phyloP scores from a whole-genome alignment of 768 basidiomycete species.

The Suillus discolor region DNA sequence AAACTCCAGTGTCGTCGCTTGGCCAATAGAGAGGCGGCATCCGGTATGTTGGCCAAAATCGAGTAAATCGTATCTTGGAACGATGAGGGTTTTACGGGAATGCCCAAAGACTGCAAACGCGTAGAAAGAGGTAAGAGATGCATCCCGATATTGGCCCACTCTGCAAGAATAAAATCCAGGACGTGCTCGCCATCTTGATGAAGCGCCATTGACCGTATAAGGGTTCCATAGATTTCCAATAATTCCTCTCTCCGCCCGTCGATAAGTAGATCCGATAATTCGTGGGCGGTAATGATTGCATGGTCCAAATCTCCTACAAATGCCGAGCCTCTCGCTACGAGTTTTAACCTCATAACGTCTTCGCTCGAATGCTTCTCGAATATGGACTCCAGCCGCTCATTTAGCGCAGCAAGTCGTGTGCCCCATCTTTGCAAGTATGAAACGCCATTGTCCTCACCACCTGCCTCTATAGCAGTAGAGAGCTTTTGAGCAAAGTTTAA shows the following conservation, averaged over 20 bases:
- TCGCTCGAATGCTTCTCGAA: slow-evolving; percentile 22
- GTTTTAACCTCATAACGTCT: slow-evolving; percentile 27
- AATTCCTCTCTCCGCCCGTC: slow-evolving; percentile 25
- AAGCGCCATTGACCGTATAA: slow-evolving; percentile 39
- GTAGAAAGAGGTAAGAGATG: slow-evolving; percentile 4
- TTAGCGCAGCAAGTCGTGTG: slow-evolving; percentile 34
- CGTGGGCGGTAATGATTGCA: slow-evolving; percentile 32
- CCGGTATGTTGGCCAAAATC: slow-evolving; percentile 32
- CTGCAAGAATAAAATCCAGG: slow-evolving; percentile 41
- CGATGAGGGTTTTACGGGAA: slow-evolving; percentile 14
- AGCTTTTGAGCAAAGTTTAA: slow-evolving; percentile 30
- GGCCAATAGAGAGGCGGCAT: slow-evolving; percentile 32
- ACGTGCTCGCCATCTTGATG: slow-evolving; percentile 35
- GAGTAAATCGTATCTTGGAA: slow-evolving; percentile 32
- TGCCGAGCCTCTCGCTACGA: slow-evolving; percentile 36
- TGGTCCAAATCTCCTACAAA: slow-evolving; percentile 39
- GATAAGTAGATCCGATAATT: slow-evolving; percentile 24
- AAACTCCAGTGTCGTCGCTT: slow-evolving; percentile 26
- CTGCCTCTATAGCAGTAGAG: slow-evolving; percentile 17
- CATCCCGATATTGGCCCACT: slow-evolving; percentile 37
- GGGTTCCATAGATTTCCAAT: slow-evolving; percentile 37
- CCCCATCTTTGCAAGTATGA: slow-evolving; percentile 38
- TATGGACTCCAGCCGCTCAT: slow-evolving; percentile 31
- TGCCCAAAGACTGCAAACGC: not conserved
- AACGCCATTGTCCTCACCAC: slow-evolving; percentile 17